Evolutionary conservation across 192 early-diverging fungal species (phyloP).

Genomic region (Geranomyces michiganensis): DNA sequence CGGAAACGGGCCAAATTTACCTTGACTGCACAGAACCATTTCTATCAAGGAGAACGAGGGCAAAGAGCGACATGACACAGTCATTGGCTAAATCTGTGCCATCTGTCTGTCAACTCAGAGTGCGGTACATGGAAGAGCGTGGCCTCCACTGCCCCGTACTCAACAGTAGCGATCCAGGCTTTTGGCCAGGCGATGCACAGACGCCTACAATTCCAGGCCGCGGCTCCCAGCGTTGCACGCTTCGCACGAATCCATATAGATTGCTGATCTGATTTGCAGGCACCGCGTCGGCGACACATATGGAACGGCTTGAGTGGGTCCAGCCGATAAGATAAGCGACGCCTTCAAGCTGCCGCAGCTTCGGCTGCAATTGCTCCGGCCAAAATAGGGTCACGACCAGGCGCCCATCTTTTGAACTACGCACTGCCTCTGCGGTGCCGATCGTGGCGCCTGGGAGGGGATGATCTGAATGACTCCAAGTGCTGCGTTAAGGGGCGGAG

Average conservation of each 20-base stretch:
- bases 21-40: not conserved
- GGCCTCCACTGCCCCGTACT: too few species aligned
- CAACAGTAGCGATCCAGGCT: not conserved
- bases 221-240: not conserved
- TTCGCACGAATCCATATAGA: not conserved
- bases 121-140: not conserved
- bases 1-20: not conserved
- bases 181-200: not conserved
- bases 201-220: constrained; percentile 1
- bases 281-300: constrained; percentile 1
- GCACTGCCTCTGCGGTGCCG: not conserved
- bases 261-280: not conserved
- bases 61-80: not conserved
- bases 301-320: not conserved
- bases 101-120: not conserved
- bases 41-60: not conserved
- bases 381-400: not conserved
- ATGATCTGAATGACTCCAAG: not conserved
- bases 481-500: not conserved
- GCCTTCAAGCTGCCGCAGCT: not conserved
- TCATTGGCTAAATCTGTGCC: not conserved
- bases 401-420: not conserved
- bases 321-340: not conserved
- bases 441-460: not conserved
- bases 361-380: constrained; percentile 2